These are phyloP conservation scores for Exsudoporus frostii DNA, from an alignment of 768 basidiomycete species.

Conservation along the genomic window DNA sequence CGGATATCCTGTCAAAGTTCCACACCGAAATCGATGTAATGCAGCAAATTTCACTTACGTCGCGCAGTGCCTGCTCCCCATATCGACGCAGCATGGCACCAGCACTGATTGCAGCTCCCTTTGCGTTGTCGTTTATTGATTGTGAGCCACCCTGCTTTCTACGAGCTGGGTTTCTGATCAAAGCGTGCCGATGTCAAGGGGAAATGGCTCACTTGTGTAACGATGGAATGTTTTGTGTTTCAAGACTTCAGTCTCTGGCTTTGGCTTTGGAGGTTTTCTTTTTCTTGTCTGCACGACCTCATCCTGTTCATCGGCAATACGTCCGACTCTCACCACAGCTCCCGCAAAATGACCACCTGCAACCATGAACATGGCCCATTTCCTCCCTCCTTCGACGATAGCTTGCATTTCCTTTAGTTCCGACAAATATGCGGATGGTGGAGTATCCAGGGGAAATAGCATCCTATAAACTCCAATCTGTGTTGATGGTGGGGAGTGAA, in stretches of 20 bases:
- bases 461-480: slow-evolving; percentile 88
- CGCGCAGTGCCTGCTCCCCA: slow-evolving; percentile 89
- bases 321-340: slow-evolving; percentile 72
- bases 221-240: slow-evolving; percentile 96
- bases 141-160: slow-evolving; percentile 98
- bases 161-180: slow-evolving; percentile 60
- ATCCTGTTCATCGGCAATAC: slow-evolving; percentile 43
- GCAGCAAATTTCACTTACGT: slow-evolving; percentile 48
- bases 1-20: slow-evolving; percentile 71
- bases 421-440: slow-evolving; percentile 48
- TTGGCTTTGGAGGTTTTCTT: slow-evolving; percentile 61
- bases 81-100: slow-evolving; percentile 93
- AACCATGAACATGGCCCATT: slow-evolving; percentile 94
- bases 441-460: slow-evolving; percentile 53
- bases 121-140: slow-evolving; percentile 86
- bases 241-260: slow-evolving; percentile 77
- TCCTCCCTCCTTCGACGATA: slow-evolving; percentile 52
- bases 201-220: slow-evolving; percentile 78
- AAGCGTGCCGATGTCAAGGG: neutral
- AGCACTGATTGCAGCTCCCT: slow-evolving; percentile 89
- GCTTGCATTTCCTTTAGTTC: slow-evolving; percentile 68
- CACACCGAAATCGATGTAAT: neutral
- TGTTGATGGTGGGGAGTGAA: slow-evolving; percentile 80
- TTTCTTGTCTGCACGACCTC: slow-evolving; percentile 40
- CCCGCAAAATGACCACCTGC: slow-evolving; percentile 99